Evolutionary conservation across 139 green algal species (phyloP), one percentile per base, ranked within the genome.

Genomic region (Micractinium conductrix): DNA sequence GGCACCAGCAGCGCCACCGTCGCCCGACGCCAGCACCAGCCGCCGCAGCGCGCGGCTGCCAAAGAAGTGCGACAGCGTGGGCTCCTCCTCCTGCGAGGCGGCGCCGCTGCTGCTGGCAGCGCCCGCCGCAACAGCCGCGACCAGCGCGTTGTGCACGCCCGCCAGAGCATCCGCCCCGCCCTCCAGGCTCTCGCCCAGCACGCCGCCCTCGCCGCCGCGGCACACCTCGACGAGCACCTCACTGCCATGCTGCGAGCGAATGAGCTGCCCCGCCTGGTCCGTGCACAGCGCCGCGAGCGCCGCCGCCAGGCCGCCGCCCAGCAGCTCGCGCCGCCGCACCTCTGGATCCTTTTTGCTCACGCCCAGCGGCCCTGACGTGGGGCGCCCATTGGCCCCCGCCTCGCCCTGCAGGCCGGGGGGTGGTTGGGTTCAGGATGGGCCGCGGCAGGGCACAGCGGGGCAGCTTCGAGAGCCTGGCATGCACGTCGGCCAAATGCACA

Each of bases 261-360:
- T 63, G 42, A 96, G 85, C 58, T 78, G 30, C 21, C 28, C 79
- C 6, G 87, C 86, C 12, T 86, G 65, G 60, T 50, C 65, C 1
- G 74, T 69, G 60, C 87, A 88, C 58, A 88, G 75, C 17, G 58
- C 74, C 12, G 84, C 67, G 74, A 97, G 88, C 53, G 73, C 79
- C 1, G 79, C 81, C 4, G 81, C 90, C 67, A 96, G 86, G 68
- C 88, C 91, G 48, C 78, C 38, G 19, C 87, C 88, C 40, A 98
- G 87, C 79, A 98, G 71, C 91, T 97, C 95, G 5, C 71, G 76
- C 33, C 92, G 82, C 44, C 95, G 84, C 19, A 91, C 4, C 24
- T 60, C 30, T 0, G 84, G 58, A 62, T 95, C 93, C 85, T 98
- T 97, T 83, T 96, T 96, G 90, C 93, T 96, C 28, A 90, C 62